phyloP scores from a whole-genome alignment of 2,329 filamentous ascomycete genomes.

The Fusarium zealandicum region DNA sequence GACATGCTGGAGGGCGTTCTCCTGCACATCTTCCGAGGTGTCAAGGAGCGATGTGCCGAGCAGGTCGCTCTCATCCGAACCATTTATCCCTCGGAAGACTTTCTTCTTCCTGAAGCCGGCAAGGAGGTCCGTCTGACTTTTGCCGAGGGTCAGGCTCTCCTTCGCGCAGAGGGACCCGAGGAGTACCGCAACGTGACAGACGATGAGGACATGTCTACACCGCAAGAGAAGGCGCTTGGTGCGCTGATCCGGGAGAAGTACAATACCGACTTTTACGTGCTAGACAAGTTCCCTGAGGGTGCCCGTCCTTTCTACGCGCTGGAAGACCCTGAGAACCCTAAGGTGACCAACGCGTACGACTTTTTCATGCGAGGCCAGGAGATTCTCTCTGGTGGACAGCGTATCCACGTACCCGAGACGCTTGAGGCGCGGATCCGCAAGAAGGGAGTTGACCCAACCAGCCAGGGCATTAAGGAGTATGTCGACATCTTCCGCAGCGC shows the following conservation, averaged over 20 bases:
- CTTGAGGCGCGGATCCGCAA: slow-evolving; percentile 79
- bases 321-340: slow-evolving; percentile 69
- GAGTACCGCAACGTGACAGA: slow-evolving; percentile 74
- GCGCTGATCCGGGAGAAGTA: slow-evolving; percentile 86
- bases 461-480: slow-evolving; percentile 84
- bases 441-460: slow-evolving; percentile 81
- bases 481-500: slow-evolving; percentile 81
- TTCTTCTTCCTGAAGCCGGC: slow-evolving; percentile 76
- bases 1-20: slow-evolving; percentile 76
- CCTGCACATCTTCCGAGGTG: slow-evolving; percentile 79
- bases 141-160: slow-evolving; percentile 77
- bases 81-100: slow-evolving; percentile 78
- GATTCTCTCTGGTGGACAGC: slow-evolving; percentile 89
- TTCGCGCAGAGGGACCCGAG: slow-evolving; percentile 74
- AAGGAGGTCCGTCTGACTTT: slow-evolving; percentile 81
- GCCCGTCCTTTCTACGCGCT: slow-evolving; percentile 94
- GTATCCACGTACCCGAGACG: slow-evolving; percentile 81
- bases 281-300: slow-evolving; percentile 93
- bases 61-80: slow-evolving; percentile 76
- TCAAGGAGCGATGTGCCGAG: slow-evolving; percentile 70
- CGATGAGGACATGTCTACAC: slow-evolving; percentile 80
- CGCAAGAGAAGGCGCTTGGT: slow-evolving; percentile 89
- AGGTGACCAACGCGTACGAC: slow-evolving; percentile 74
- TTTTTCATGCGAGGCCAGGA: slow-evolving; percentile 94
- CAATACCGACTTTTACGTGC: slow-evolving; percentile 93